Evolutionary conservation across 768 basidiomycete genomes (phyloP).

Genomic region (Naganishia vishniacii): DNA sequence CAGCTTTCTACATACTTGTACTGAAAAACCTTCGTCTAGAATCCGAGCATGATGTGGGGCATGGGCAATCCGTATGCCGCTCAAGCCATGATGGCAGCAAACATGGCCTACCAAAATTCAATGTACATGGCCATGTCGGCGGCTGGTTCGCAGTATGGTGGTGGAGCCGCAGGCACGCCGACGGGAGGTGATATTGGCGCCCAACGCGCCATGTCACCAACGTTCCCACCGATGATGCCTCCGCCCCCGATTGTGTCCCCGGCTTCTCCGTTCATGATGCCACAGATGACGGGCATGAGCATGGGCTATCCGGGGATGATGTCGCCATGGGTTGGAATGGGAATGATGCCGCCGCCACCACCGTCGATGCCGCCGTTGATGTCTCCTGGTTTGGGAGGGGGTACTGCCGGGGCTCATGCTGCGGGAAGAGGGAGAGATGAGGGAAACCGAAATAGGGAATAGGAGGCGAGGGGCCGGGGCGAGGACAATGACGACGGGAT

Average conservation of each 20-base stretch:
- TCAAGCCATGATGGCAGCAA: constrained; percentile 51
- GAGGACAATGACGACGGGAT: too few relatives aligned
- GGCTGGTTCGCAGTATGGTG: constrained; percentile 33
- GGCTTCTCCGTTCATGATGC: background rate
- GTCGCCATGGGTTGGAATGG: constrained; percentile 4
- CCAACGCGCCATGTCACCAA: background rate
- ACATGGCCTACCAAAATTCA: constrained; percentile 49
- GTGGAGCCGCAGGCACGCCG: constrained; percentile 14
- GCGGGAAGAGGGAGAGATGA: background rate
- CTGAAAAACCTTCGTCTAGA: constrained; percentile 24
- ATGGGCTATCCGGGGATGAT: constrained; percentile 19
- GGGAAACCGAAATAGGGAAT: background rate
- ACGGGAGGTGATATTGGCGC: background rate
- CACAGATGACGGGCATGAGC: background rate
- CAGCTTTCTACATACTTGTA: constrained; percentile 30
- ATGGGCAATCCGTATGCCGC: constrained; percentile 45
- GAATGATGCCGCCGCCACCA: background rate
- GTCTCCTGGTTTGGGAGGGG: too few relatives aligned
- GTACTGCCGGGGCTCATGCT: too few relatives aligned
- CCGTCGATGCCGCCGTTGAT: background rate
- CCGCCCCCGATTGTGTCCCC: constrained; percentile 17
- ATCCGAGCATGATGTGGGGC: constrained; percentile 27
- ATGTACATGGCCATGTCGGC: constrained; percentile 38
- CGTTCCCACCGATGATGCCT: constrained; percentile 1
- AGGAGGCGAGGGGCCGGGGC: too few relatives aligned